Evolutionary conservation across 2,329 filamentous ascomycete genomes (phyloP).

Genomic region (Neofusicoccum parvum): DNA sequence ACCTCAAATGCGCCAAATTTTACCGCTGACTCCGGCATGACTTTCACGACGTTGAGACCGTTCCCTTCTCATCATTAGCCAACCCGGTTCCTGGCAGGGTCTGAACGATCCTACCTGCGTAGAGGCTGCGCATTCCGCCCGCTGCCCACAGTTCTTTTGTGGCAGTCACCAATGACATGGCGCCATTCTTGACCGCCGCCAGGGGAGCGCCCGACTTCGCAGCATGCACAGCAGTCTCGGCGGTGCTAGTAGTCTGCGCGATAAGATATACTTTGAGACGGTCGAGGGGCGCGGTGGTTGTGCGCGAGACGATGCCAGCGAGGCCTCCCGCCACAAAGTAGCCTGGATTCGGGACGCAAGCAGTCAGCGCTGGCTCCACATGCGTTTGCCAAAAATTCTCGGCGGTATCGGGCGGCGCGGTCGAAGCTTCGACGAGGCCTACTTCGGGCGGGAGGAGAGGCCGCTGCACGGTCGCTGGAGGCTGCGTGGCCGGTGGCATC

Average conservation of each 20-base stretch:
- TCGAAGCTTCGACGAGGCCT: slow-evolving; percentile 23
- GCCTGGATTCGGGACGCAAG: slow-evolving; percentile 79
- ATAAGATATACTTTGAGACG: slow-evolving; percentile 97
- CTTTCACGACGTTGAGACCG: slow-evolving; percentile 93
- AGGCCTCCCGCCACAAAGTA: slow-evolving; percentile 96
- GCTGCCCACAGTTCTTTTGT: slow-evolving; percentile 78
- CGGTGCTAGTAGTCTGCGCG: slow-evolving; percentile 75
- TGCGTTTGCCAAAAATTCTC: slow-evolving; percentile 29
- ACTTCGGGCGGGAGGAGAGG: slow-evolving; percentile 33
- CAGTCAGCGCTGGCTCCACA: slow-evolving; percentile 55
- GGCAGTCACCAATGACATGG: slow-evolving; percentile 71
- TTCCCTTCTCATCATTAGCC: slow-evolving; percentile 65
- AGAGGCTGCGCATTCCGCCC: slow-evolving; percentile 85
- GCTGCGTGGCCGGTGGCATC: slow-evolving; percentile 30
- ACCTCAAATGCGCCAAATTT: slow-evolving; percentile 96
- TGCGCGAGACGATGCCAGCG: slow-evolving; percentile 92
- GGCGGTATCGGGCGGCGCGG: slow-evolving; percentile 25
- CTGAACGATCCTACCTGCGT: slow-evolving; percentile 69
- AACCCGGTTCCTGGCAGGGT: background rate
- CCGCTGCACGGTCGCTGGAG: slow-evolving; percentile 31
- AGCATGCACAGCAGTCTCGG: slow-evolving; percentile 62
- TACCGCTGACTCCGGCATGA: slow-evolving; percentile 98
- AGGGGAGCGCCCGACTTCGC: slow-evolving; percentile 71
- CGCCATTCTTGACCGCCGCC: slow-evolving; percentile 65
- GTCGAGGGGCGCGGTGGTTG: slow-evolving; percentile 92